Evolutionary conservation across 2,329 filamentous ascomycete species (phyloP).

Genomic region (Exophiala dermatitidis): DNA sequence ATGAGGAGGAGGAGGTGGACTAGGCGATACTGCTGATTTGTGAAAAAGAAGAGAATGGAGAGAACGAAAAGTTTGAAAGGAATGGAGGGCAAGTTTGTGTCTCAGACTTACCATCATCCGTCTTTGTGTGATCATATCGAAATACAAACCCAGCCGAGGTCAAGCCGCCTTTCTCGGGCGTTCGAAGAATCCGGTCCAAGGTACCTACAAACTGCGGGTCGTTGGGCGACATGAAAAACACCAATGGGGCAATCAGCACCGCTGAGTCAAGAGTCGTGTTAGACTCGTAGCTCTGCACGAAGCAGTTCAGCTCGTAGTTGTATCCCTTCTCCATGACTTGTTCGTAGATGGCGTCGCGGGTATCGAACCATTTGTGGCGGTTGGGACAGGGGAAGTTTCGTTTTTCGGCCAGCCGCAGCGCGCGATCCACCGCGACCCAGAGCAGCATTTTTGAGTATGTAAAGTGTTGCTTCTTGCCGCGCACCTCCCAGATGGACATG

Average conservation of each 20-base stretch:
- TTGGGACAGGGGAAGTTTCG: slow-evolving; percentile 68
- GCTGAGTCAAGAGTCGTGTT: slow-evolving; percentile 64
- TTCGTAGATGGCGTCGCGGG: slow-evolving; percentile 63
- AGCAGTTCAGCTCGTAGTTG: slow-evolving; percentile 61
- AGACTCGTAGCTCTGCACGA: slow-evolving; percentile 70
- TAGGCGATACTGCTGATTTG: too few species aligned
- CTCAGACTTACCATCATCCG: slow-evolving; percentile 56
- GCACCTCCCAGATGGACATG: slow-evolving; percentile 80
- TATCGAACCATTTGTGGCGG: slow-evolving; percentile 57
- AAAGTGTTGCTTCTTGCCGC: slow-evolving; percentile 68
- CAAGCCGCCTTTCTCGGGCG: slow-evolving; percentile 66
- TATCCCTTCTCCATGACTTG: slow-evolving; percentile 73
- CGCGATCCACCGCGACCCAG: slow-evolving; percentile 73
- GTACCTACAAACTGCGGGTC: slow-evolving; percentile 68
- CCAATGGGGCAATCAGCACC: slow-evolving; percentile 67
- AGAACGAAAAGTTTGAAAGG: neutral
- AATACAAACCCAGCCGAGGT: slow-evolving; percentile 70
- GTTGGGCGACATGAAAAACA: slow-evolving; percentile 72
- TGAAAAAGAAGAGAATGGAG: slow-evolving; percentile 12
- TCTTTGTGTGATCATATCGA: slow-evolving; percentile 61
- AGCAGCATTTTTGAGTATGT: slow-evolving; percentile 78
- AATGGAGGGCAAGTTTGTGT: too few species aligned
- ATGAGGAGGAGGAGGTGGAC: too few species aligned
- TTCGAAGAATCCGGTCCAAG: slow-evolving; percentile 62
- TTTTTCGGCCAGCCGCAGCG: slow-evolving; percentile 66